Base-by-base conservation (phyloP, 176 grass and related monocot genomes). In the Oryza glaberrima region DNA sequence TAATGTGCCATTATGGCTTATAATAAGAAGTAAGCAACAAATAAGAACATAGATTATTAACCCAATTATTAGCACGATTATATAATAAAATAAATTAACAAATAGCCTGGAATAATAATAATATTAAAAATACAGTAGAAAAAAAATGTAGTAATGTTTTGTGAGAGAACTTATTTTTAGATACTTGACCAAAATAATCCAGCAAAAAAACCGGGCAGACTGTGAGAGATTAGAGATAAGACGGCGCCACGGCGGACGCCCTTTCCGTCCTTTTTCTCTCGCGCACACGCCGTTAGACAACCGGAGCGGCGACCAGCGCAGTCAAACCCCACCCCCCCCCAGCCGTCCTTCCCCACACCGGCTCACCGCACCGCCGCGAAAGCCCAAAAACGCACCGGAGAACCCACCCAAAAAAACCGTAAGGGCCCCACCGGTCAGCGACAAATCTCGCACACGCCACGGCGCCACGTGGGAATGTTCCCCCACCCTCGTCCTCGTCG, bases 381-480 rank as follows among this genome's bases (percentile, higher is more conserved):
- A 78, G 34, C 28, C 46, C 26, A 65, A 82, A 73, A 72, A 6
- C 43, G 41, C 66, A 81, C 72, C 9, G 11, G 65, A 23, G 65
- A 79, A 70, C 45, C 11, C 43, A 72, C 13, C 43, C 70, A 32
- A 32, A 5, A 34, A 34, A 41, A 20, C 28, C 1, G 49, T 14
- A 1, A 0, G 0, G 11, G 1, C 61, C 82, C 88, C 83, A 83
- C 63, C 48, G 0, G 43, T 0, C 83, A 78, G 67, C 0, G 67
- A 28, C 44, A 9, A 12, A 2, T 28, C 36, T 14, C 7, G 63
- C 48, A 13, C 32, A 45, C 25, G 12, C 44, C 19, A 11, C 54
- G 36, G 67, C 16, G 83, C 70, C 83, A 72, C 88, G 83, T 49
- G 20, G 61, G 40, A 82, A 51, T 68, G 73, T 67, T 67, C 25